Conservation (phyloP, 2,329 filamentous ascomycete species). For the Pyrenophora seminiperda region DNA sequence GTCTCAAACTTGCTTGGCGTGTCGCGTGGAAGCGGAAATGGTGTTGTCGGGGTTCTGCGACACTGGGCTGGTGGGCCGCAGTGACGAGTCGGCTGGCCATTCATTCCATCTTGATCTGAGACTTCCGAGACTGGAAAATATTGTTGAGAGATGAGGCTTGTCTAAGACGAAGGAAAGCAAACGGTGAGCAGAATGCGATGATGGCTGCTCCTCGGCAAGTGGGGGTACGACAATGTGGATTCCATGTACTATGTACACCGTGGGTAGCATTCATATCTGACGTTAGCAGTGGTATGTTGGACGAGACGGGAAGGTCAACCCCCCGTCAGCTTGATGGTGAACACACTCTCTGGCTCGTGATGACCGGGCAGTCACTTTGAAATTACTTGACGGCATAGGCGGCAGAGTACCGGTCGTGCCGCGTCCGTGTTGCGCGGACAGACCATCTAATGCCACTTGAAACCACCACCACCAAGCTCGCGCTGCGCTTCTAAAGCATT, state of each 20-base stretch:
- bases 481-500: conserved; percentile 40
- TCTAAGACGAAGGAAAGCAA: background rate
- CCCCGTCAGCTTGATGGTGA: background rate
- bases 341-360: background rate
- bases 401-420: conserved; percentile 32
- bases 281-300: background rate
- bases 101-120: conserved; percentile 6
- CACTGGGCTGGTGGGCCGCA: conserved; percentile 27
- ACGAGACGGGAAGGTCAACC: background rate
- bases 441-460: conserved; percentile 32
- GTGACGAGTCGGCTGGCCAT: conserved; percentile 10
- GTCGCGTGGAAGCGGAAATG: conserved; percentile 47
- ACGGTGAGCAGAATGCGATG: conserved; percentile 3
- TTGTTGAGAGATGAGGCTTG: conserved; percentile 7
- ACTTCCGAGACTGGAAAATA: background rate
- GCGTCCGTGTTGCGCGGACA: conserved; percentile 29
- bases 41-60: conserved; percentile 28
- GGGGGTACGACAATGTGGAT: conserved; percentile 9
- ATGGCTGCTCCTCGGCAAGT: conserved; percentile 12
- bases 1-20: conserved; percentile 27
- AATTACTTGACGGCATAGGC: conserved; percentile 32
- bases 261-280: background rate
- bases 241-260: too few relatives aligned
- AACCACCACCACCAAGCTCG: conserved; percentile 34
- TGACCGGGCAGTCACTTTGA: conserved; percentile 1